Conservation (phyloP, 192 early-diverging fungal species). For the Gamsiella multidivaricata region DNA sequence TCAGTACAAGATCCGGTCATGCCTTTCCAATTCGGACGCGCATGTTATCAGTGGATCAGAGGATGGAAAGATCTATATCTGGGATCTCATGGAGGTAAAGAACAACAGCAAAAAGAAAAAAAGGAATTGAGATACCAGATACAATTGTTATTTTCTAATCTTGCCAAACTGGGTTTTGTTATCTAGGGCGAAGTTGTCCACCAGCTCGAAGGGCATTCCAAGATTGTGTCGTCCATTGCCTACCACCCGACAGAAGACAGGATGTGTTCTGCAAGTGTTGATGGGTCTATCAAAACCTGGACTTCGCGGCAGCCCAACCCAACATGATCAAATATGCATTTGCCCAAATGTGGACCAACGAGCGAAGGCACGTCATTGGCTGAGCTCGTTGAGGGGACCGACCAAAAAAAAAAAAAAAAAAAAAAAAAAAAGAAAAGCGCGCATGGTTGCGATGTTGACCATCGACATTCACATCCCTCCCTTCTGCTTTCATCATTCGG, state of each 20-base stretch:
- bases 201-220: constrained; percentile 64
- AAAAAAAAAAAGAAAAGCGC: constrained; percentile 1
- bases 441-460: neutral
- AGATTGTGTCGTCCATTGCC: constrained; percentile 71
- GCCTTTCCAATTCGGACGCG: constrained; percentile 75
- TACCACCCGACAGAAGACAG: constrained; percentile 73
- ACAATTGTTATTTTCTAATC: constrained; percentile 2
- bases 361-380: neutral
- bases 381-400: neutral
- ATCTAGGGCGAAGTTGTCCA: constrained; percentile 60
- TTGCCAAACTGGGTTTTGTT: neutral
- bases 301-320: constrained; percentile 7
- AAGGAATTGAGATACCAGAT: neutral
- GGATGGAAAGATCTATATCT: constrained; percentile 87
- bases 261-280: constrained; percentile 75
- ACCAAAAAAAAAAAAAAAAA: too few species aligned
- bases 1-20: constrained; percentile 80
- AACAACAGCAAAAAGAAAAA: too few species aligned
- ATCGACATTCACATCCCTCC: neutral
- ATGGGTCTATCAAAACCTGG: constrained; percentile 77
- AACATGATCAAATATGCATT: neutral
- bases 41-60: constrained; percentile 89
- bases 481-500: neutral
- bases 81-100: constrained; percentile 80
- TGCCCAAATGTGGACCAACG: neutral